phyloP scores from a whole-genome alignment of 305 asterid species.

The Fraxinus sp. region DNA sequence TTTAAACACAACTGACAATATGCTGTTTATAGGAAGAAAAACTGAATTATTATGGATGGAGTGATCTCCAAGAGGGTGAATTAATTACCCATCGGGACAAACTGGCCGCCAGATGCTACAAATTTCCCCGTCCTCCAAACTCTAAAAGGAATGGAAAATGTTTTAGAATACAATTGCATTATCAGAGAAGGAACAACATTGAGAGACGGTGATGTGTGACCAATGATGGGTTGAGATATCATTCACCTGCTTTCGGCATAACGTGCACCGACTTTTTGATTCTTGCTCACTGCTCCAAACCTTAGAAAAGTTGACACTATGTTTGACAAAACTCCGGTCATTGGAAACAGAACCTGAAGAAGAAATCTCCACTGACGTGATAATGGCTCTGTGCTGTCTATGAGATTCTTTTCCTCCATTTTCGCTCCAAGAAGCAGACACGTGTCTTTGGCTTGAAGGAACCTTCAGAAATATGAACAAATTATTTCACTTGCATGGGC shows the following conservation, averaged over 20 bases:
- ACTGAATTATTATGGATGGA: neutral
- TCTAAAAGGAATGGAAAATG: slow-evolving; percentile 36
- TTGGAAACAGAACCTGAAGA: slow-evolving; percentile 53
- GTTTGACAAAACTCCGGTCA: slow-evolving; percentile 58
- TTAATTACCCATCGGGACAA: slow-evolving; percentile 80
- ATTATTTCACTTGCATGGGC: neutral
- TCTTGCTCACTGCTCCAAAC: slow-evolving; percentile 95
- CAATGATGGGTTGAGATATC: slow-evolving; percentile 3
- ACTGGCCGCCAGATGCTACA: slow-evolving; percentile 97
- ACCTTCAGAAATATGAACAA: slow-evolving; percentile 36
- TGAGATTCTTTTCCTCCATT: slow-evolving; percentile 44
- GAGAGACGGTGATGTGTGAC: neutral
- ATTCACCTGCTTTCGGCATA: slow-evolving; percentile 77
- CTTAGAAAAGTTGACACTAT: slow-evolving; percentile 69
- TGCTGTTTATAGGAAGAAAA: slow-evolving; percentile 1
- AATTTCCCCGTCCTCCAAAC: slow-evolving; percentile 46
- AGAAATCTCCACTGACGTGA: slow-evolving; percentile 53
- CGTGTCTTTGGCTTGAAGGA: slow-evolving; percentile 54
- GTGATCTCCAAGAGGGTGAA: slow-evolving; percentile 6
- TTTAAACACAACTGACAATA: neutral
- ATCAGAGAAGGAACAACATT: slow-evolving; percentile 5
- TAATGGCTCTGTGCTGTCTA: slow-evolving; percentile 41
- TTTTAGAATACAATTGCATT: slow-evolving; percentile 21
- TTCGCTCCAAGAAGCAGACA: slow-evolving; percentile 37
- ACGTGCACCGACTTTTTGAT: slow-evolving; percentile 72